A percentile compares a stretch with the other conserved stretches of the same genome.
These are phyloP conservation scores for Daucus carota DNA, from an alignment of 129 eudicot genomes.

Conservation along the genomic window DNA sequence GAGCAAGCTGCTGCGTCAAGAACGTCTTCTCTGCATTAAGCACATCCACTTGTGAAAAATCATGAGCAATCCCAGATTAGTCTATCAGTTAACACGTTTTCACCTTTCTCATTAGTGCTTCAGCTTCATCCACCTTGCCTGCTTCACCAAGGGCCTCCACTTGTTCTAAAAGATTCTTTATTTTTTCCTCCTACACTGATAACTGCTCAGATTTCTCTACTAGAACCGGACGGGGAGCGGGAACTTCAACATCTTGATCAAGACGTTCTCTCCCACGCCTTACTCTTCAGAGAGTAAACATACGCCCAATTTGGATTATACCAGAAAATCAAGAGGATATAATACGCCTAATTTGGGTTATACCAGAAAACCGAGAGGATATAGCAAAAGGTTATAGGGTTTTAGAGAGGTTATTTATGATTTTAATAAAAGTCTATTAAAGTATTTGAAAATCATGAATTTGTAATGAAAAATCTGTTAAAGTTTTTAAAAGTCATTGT, in stretches of 20 bases:
- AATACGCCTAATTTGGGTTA: no score
- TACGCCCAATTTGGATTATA: no score
- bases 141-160: conserved; percentile 98
- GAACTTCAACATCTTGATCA: conserved; percentile 74
- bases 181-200: conserved; percentile 80
- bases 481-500: no score
- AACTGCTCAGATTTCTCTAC: conserved; percentile 87
- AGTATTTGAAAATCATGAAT: no score
- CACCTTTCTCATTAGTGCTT: conserved; percentile 99
- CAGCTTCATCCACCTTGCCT: conserved; percentile 99
- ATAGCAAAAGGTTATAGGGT: no score
- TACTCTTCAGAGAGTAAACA: no score
- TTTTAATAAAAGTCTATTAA: no score
- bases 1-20: conserved; percentile 64
- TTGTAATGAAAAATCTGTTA: no score
- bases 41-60: conserved; percentile 60
- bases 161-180: conserved; percentile 84
- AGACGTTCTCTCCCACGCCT: conserved; percentile 99
- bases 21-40: conserved; percentile 80
- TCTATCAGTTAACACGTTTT: conserved; percentile 1
- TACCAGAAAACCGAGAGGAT: no score
- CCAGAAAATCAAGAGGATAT: no score
- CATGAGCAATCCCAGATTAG: neutral
- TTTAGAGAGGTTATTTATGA: no score
- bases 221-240: conserved; percentile 75